A percentile compares a stretch with the other conserved stretches of the same genome.
These are phyloP conservation scores for Coriolopsis trogii DNA, from an alignment of 1,284 basidiomycete species.

Conservation along the genomic window DNA sequence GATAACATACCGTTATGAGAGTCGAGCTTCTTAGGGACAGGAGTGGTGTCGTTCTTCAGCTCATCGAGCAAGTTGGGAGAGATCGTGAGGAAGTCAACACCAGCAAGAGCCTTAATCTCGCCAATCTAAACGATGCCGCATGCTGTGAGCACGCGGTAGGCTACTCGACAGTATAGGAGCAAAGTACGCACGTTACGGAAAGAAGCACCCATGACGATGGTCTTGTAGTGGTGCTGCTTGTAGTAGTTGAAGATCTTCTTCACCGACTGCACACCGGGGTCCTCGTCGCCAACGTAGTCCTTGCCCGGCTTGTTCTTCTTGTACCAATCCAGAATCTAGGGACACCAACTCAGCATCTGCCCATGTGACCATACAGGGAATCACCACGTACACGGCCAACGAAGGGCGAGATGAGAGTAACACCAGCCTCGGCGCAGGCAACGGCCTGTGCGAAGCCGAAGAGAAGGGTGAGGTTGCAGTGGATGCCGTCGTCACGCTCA, in stretches of 20 bases:
- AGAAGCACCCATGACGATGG: slow-evolving; percentile 99
- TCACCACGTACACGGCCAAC: slow-evolving; percentile 93
- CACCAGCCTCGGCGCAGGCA: slow-evolving; percentile 96
- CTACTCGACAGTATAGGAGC: background rate
- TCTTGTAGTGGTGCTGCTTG: slow-evolving; percentile 98
- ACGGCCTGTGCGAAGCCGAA: slow-evolving; percentile 99
- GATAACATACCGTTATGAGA: slow-evolving; percentile 60
- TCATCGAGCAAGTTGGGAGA: slow-evolving; percentile 90
- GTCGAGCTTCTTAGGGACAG: slow-evolving; percentile 87
- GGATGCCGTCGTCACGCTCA: slow-evolving; percentile 90
- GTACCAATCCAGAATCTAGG: slow-evolving; percentile 98
- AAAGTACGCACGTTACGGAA: slow-evolving; percentile 98
- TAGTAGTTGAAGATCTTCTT: slow-evolving; percentile 99
- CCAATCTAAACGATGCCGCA: slow-evolving; percentile 55
- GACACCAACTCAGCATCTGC: no score
- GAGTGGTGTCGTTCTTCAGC: slow-evolving; percentile 80
- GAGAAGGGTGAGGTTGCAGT: slow-evolving; percentile 98
- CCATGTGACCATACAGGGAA: no score
- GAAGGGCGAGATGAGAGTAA: slow-evolving; percentile 99
- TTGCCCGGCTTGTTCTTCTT: slow-evolving; percentile 85
- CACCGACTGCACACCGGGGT: slow-evolving; percentile 97
- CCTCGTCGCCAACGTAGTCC: slow-evolving; percentile 84
- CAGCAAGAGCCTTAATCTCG: slow-evolving; percentile 83
- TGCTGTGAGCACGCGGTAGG: slow-evolving; percentile 21
- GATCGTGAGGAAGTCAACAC: slow-evolving; percentile 97